A percentile compares a stretch with the other conserved stretches of the same genome.
Conservation (phyloP, 805 yeast genomes). For the Saitoella complicata region DNA sequence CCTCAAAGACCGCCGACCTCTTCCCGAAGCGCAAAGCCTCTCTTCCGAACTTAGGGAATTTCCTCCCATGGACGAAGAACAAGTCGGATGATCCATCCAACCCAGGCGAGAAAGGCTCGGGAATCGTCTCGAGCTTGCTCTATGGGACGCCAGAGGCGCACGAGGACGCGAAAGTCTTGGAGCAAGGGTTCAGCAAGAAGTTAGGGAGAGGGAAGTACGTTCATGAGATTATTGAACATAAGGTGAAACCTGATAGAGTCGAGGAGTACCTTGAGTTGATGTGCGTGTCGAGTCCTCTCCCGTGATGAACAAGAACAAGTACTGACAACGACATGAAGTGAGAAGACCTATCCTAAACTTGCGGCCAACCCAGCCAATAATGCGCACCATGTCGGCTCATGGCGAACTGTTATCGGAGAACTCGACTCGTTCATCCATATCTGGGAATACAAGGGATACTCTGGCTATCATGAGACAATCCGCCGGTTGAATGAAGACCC, state of each 20-base stretch:
- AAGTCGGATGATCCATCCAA: too few species aligned
- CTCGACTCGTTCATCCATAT: constrained; percentile 26
- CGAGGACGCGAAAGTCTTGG: constrained; percentile 4
- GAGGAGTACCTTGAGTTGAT: constrained; percentile 23
- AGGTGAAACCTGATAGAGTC: constrained; percentile 22
- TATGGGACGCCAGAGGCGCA: too few species aligned
- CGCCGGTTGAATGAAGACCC: constrained; percentile 20
- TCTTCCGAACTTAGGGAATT: too few species aligned
- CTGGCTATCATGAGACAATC: constrained; percentile 26
- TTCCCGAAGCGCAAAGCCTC: too few species aligned
- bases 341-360: constrained; percentile 20
- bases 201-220: constrained; percentile 27
- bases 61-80: too few species aligned
- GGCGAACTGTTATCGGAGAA: constrained; percentile 29
- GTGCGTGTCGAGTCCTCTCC: constrained; percentile 1
- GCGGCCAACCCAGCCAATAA: constrained; percentile 20
- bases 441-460: constrained; percentile 29
- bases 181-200: constrained; percentile 20
- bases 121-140: too few species aligned
- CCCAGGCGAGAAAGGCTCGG: too few species aligned
- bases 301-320: background rate
- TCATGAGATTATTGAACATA: constrained; percentile 25
- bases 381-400: constrained; percentile 26
- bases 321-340: background rate
- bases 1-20: too few species aligned